Evolutionary conservation across 495 filamentous ascomycete genomes (phyloP).

Genomic region (Aspergillus biplanus): DNA sequence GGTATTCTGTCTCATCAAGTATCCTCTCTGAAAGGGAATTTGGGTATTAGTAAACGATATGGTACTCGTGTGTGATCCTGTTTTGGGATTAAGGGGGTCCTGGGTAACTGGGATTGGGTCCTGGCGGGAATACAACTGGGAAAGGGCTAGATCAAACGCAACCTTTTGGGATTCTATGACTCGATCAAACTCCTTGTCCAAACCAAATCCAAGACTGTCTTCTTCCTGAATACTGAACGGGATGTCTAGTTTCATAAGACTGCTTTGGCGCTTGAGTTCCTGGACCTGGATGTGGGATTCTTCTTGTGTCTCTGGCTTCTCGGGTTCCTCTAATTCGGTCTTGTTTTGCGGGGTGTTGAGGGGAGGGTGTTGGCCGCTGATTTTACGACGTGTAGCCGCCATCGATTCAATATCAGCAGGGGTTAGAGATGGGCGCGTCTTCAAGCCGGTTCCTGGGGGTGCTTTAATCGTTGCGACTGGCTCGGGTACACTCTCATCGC

Average conservation of each 20-base stretch:
- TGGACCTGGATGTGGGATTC: conserved; percentile 28
- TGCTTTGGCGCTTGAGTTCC: conserved; percentile 50
- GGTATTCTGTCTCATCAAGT: conserved; percentile 98
- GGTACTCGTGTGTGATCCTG: conserved; percentile 4
- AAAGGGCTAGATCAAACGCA: conserved; percentile 60
- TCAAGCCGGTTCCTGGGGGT: conserved; percentile 75
- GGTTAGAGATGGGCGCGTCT: conserved; percentile 85
- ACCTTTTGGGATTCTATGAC: conserved; percentile 99
- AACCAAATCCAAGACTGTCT: conserved; percentile 71
- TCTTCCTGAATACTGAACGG: conserved; percentile 54
- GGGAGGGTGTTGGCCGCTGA: conserved; percentile 73
- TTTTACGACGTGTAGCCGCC: conserved; percentile 82
- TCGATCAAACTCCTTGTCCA: conserved; percentile 91
- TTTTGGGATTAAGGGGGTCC: conserved; percentile 14
- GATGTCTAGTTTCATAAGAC: conserved; percentile 71
- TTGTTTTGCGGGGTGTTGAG: conserved; percentile 56
- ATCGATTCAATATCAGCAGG: conserved; percentile 84
- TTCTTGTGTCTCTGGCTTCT: conserved; percentile 35
- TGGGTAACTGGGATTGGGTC: conserved; percentile 19
- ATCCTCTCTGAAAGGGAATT: conserved; percentile 80
- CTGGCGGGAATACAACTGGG: conserved; percentile 29
- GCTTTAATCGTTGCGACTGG: conserved; percentile 88
- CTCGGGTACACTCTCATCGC: conserved; percentile 69
- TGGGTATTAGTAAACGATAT: conserved; percentile 58
- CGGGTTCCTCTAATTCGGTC: conserved; percentile 33